phyloP scores from a whole-genome alignment of 179 eudicot species.

The Carnegiea gigantea region DNA sequence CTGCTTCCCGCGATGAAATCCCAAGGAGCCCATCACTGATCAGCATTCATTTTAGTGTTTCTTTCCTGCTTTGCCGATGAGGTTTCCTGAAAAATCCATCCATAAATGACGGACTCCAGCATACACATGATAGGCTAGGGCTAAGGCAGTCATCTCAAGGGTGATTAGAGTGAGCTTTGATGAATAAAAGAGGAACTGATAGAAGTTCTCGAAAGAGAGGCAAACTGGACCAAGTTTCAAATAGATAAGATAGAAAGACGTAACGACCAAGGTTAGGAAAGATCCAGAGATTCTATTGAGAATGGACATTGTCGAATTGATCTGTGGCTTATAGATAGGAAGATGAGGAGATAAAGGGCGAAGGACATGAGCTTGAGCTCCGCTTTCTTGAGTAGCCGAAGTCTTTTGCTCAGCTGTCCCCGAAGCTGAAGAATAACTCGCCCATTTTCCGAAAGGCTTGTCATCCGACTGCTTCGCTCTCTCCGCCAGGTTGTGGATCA shows the following conservation, averaged over 20 bases:
- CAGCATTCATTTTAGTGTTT: neutral
- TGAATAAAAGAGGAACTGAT: neutral
- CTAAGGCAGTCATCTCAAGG: neutral
- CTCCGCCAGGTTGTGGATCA: constrained; percentile 42
- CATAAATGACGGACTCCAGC: neutral
- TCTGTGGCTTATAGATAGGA: constrained; percentile 27
- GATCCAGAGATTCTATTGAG: constrained; percentile 12
- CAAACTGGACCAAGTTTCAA: constrained; percentile 1
- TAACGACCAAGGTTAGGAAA: neutral
- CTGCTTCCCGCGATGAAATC: too few relatives aligned
- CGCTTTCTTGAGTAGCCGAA: neutral
- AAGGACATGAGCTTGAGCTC: constrained; percentile 12
- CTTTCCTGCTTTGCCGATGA: neutral
- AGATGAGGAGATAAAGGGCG: constrained; percentile 30
- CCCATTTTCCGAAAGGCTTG: neutral
- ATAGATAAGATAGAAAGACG: neutral
- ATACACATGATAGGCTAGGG: neutral
- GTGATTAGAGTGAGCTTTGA: neutral
- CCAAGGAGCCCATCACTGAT: neutral
- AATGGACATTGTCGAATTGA: constrained; percentile 23
- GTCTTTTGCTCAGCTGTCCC: too few relatives aligned
- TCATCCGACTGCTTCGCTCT: constrained; percentile 19
- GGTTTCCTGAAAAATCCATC: neutral
- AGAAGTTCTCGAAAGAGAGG: neutral
- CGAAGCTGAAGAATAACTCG: neutral